These are phyloP conservation scores for Macrolepiota dolichaula DNA, from an alignment of 768 basidiomycete species.

Conservation along the genomic window DNA sequence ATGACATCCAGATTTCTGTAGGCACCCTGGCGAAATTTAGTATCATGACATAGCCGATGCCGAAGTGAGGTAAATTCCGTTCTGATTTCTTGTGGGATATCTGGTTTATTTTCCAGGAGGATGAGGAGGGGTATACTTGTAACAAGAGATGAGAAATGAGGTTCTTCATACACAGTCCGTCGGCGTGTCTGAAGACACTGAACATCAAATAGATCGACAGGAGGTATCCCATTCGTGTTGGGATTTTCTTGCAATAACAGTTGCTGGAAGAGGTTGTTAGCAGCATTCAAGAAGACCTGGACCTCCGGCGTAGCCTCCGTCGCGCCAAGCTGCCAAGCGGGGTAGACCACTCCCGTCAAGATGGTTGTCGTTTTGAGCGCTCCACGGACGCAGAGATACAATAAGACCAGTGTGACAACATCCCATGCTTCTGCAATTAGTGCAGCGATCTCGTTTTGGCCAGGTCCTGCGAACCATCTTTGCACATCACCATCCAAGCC, in stretches of 20 bases:
- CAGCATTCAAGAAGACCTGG: slow-evolving; percentile 53
- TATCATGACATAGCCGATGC: slow-evolving; percentile 53
- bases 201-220: slow-evolving; percentile 55
- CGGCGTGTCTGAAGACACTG: slow-evolving; percentile 70
- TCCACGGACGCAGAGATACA: slow-evolving; percentile 63
- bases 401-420: slow-evolving; percentile 55
- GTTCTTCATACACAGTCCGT: slow-evolving; percentile 61
- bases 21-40: slow-evolving; percentile 71
- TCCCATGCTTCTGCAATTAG: slow-evolving; percentile 66
- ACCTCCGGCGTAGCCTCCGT: slow-evolving; percentile 33
- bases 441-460: slow-evolving; percentile 57
- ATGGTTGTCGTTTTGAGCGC: slow-evolving; percentile 72
- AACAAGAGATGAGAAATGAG: slow-evolving; percentile 63
- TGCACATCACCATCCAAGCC: slow-evolving; percentile 71
- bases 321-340: slow-evolving; percentile 66
- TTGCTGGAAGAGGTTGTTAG: slow-evolving; percentile 58
- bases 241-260: slow-evolving; percentile 56
- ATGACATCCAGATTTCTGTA: slow-evolving; percentile 74
- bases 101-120: slow-evolving; percentile 59
- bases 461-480: slow-evolving; percentile 69
- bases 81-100: slow-evolving; percentile 49
- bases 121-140: slow-evolving; percentile 67
- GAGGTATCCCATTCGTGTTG: slow-evolving; percentile 30
- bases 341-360: slow-evolving; percentile 72
- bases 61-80: slow-evolving; percentile 50